Evolutionary conservation across 495 filamentous ascomycete genomes (phyloP).

Genomic region (Cudoniella acicularis): DNA sequence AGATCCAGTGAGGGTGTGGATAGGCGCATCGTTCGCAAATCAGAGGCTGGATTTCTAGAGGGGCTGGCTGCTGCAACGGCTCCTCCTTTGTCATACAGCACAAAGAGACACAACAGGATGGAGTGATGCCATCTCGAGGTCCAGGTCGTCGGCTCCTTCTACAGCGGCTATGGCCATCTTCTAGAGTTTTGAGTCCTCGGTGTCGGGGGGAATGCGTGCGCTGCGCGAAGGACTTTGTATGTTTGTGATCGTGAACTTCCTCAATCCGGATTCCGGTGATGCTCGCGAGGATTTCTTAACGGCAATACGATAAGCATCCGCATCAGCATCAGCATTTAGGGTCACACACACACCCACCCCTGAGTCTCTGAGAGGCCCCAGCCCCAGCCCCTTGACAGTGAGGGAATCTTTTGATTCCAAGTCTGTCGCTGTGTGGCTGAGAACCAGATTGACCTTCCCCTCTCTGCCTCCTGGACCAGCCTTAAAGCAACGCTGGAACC

Average conservation of each 20-base stretch:
- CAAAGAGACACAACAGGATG: not conserved
- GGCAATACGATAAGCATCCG: not conserved
- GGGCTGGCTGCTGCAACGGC: not conserved
- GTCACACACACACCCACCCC: not conserved
- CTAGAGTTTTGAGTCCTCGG: no score
- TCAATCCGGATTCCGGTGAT: no score
- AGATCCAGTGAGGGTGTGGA: not conserved
- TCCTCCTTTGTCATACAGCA: not conserved
- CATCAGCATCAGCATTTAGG: not conserved
- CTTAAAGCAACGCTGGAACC: no score
- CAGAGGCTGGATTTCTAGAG: not conserved
- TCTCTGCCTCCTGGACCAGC: no score
- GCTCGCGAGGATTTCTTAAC: not conserved
- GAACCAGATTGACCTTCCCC: not conserved
- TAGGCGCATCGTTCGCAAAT: not conserved
- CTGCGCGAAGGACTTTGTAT: no score
- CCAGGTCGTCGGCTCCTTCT: no score
- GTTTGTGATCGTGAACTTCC: no score
- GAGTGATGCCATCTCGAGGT: no score
- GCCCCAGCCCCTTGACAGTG: not conserved
- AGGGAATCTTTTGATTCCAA: not conserved
- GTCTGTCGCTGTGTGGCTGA: not conserved
- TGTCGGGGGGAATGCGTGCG: no score
- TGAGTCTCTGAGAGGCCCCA: no score
- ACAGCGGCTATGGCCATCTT: no score